Conservation (phyloP, 2,329 filamentous ascomycete genomes). For the Trichophaea hybrida region DNA sequence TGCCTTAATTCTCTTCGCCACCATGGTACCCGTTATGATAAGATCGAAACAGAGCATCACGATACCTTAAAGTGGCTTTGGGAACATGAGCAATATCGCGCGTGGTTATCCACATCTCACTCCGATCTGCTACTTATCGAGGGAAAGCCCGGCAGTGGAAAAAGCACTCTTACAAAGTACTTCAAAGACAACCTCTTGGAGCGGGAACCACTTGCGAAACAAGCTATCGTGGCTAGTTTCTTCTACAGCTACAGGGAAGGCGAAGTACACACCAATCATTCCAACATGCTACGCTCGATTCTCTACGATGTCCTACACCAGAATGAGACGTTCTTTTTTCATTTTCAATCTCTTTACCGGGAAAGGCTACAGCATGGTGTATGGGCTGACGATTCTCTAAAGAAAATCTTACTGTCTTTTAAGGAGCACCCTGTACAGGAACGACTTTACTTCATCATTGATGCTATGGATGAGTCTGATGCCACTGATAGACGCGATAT, state of each 20-base stretch:
- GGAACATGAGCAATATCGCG: neutral
- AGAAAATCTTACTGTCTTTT: neutral
- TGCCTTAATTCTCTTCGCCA: neutral
- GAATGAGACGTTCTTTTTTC: neutral
- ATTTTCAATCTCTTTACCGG: neutral
- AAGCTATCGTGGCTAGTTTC: neutral
- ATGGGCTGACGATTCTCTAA: neutral
- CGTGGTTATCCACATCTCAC: neutral
- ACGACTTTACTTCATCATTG: neutral
- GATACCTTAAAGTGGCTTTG: neutral
- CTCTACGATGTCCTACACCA: neutral
- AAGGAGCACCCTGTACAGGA: neutral
- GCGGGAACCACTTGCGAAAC: neutral
- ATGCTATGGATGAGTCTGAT: neutral
- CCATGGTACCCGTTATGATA: neutral
- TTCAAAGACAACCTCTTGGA: neutral
- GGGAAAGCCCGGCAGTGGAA: conserved; percentile 4
- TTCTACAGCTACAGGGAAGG: conserved; percentile 1
- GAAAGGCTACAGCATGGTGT: neutral
- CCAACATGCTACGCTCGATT: neutral
- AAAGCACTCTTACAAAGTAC: conserved; percentile 2
- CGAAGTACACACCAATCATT: neutral
- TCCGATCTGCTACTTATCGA: conserved; percentile 1
- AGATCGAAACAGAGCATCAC: neutral
- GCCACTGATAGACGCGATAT: neutral